Conservation (phyloP, 2,329 filamentous ascomycete genomes). For the Macrophomina tecta region DNA sequence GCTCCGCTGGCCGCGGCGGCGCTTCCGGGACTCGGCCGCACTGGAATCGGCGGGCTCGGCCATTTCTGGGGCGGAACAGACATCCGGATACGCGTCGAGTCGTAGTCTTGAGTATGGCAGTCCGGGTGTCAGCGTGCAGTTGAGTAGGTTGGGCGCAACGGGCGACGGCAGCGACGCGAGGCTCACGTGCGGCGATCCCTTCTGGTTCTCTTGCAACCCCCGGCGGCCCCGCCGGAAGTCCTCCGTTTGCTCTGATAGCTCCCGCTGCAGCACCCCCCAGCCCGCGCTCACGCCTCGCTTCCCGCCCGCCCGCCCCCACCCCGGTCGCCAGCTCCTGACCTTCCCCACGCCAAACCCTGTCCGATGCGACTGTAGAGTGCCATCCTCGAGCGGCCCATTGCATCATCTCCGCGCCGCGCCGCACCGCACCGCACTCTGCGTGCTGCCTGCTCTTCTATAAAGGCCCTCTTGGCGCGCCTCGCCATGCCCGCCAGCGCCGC, state of each 20-base stretch:
- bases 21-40: slow-evolving; percentile 12
- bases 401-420: not conserved
- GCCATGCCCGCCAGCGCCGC: not conserved
- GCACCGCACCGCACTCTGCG: not conserved
- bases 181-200: slow-evolving; percentile 18
- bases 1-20: slow-evolving; percentile 20
- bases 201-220: not conserved
- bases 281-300: slow-evolving; percentile 1
- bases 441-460: not conserved
- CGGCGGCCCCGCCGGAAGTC: not conserved
- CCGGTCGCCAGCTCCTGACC: not conserved
- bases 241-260: slow-evolving; percentile 11
- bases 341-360: not conserved
- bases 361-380: slow-evolving; percentile 10
- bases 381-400: not conserved
- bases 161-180: not conserved
- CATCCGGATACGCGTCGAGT: not conserved
- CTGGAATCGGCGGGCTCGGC: slow-evolving; percentile 17
- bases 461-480: not conserved
- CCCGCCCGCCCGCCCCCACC: slow-evolving; percentile 1
- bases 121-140: not conserved
- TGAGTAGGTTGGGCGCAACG: not conserved
- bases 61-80: not conserved
- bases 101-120: not conserved
- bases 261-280: not conserved